Conservation (phyloP, 805 yeast species). For the Ogataea kodamae region DNA sequence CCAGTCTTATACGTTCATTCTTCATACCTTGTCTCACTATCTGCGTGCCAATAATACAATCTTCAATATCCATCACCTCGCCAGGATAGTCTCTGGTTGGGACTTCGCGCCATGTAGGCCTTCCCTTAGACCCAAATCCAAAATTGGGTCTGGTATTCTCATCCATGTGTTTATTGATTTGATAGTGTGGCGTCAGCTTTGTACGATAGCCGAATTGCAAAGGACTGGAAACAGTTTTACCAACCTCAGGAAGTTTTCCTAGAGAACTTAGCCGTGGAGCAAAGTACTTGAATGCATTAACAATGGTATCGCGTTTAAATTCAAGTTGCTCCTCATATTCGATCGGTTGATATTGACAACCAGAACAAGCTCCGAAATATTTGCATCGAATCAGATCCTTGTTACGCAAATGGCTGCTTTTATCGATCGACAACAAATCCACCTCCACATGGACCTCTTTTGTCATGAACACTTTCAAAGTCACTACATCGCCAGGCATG, state of each 20-base stretch:
- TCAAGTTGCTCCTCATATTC: constrained; percentile 68
- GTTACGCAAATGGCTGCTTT: constrained; percentile 43
- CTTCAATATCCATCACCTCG: constrained; percentile 91
- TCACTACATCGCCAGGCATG: constrained; percentile 78
- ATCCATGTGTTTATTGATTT: constrained; percentile 51
- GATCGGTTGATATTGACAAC: constrained; percentile 88
- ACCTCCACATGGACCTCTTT: constrained; percentile 72
- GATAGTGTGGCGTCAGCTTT: constrained; percentile 94
- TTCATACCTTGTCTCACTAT: constrained; percentile 71
- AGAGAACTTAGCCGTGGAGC: constrained; percentile 51
- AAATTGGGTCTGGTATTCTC: constrained; percentile 51
- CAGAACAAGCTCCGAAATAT: constrained; percentile 91
- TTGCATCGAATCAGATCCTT: constrained; percentile 65
- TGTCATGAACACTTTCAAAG: constrained; percentile 69
- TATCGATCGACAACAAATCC: constrained; percentile 51
- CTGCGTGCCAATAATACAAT: constrained; percentile 83
- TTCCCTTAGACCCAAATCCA: constrained; percentile 87
- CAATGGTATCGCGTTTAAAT: constrained; percentile 70
- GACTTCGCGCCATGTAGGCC: constrained; percentile 60
- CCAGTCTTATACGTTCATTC: constrained; percentile 61
- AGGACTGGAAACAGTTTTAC: constrained; percentile 59
- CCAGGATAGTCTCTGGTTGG: constrained; percentile 38
- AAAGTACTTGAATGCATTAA: constrained; percentile 75
- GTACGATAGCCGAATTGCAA: constrained; percentile 76
- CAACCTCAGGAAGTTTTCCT: constrained; percentile 55